Percentiles rank a stretch among this genome's conserved stretches.
These are phyloP conservation scores for Priceomyces melissophilus DNA, from an alignment of 805 yeast genomes.

Conservation along the genomic window DNA sequence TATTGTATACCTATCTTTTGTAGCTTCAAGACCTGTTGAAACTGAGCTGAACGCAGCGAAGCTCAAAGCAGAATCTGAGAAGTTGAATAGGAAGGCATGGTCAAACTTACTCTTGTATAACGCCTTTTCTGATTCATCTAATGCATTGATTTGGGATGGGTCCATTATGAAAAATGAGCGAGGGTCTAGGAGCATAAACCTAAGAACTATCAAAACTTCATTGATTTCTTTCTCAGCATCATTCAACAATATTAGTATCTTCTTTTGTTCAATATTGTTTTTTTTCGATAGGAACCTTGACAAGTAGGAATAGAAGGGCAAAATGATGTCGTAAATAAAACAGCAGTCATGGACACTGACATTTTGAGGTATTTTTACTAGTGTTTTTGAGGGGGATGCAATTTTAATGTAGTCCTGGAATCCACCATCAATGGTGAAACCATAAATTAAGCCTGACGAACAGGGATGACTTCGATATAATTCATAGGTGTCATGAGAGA, in stretches of 20 bases:
- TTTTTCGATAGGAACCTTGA: slow-evolving; percentile 9
- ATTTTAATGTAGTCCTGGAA: slow-evolving; percentile 34
- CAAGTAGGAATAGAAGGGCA: slow-evolving; percentile 32
- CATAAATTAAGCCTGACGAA: slow-evolving; percentile 21
- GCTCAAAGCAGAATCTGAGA: slow-evolving; percentile 11
- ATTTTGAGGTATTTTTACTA: slow-evolving; percentile 26
- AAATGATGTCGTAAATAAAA: slow-evolving; percentile 28
- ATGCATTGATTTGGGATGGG: slow-evolving; percentile 4
- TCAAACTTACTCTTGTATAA: slow-evolving; percentile 13
- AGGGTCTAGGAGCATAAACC: slow-evolving; percentile 20
- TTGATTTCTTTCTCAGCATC: slow-evolving; percentile 29
- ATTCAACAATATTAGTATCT: slow-evolving; percentile 26
- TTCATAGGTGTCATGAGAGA: slow-evolving; percentile 7
- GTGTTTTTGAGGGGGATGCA: slow-evolving; percentile 18
- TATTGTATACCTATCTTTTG: slow-evolving; percentile 21
- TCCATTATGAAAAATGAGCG: slow-evolving; percentile 14
- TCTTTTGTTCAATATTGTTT: slow-evolving; percentile 4
- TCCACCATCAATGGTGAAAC: slow-evolving; percentile 37
- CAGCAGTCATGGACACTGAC: slow-evolving; percentile 36
- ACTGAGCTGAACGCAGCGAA: slow-evolving; percentile 18
- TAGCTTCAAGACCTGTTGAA: slow-evolving; percentile 27
- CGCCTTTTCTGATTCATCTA: slow-evolving; percentile 8
- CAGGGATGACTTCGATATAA: slow-evolving; percentile 21
- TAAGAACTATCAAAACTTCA: slow-evolving; percentile 34
- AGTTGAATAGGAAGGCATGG: slow-evolving; percentile 21